Percentiles rank a stretch among this genome's conserved stretches.
Evolutionary conservation across 2,329 filamentous ascomycete species (phyloP).

Genomic region (Pseudocercospora vitis): DNA sequence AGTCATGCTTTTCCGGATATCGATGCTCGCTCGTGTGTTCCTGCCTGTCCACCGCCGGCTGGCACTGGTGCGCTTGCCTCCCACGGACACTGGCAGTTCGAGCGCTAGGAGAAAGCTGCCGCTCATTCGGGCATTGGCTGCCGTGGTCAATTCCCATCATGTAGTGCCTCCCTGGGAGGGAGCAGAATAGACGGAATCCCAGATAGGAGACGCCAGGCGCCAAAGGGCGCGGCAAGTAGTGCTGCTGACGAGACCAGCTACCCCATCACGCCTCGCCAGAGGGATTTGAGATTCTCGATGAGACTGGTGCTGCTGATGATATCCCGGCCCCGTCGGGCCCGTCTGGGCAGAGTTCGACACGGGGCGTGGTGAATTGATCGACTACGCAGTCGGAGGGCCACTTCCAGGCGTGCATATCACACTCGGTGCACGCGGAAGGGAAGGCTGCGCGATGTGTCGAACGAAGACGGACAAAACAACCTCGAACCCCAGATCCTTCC

Average conservation of each 20-base stretch:
- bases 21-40: conserved; percentile 18
- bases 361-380: conserved; percentile 19
- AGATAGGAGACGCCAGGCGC: conserved; percentile 8
- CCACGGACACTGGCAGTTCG: conserved; percentile 16
- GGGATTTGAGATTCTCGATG: conserved; percentile 23
- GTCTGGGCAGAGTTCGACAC: conserved; percentile 19
- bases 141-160: background rate
- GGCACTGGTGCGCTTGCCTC: conserved; percentile 18
- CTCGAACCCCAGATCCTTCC: conserved; percentile 9
- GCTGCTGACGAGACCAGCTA: conserved; percentile 2
- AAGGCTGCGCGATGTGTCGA: conserved; percentile 3
- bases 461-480: conserved; percentile 12
- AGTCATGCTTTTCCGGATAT: conserved; percentile 19
- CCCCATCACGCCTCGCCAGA: background rate
- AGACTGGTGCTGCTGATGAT: conserved; percentile 15
- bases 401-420: conserved; percentile 22
- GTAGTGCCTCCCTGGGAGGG: conserved; percentile 5
- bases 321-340: conserved; percentile 18
- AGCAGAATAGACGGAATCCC: conserved; percentile 5
- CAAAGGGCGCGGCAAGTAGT: conserved; percentile 1
- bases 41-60: conserved; percentile 13
- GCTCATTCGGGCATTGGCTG: conserved; percentile 24
- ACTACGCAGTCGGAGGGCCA: conserved; percentile 23
- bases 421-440: conserved; percentile 22
- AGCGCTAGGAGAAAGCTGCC: conserved; percentile 27